These are phyloP conservation scores for Yarrowia galli DNA, from an alignment of 1,139 yeast genomes.

Conservation along the genomic window DNA sequence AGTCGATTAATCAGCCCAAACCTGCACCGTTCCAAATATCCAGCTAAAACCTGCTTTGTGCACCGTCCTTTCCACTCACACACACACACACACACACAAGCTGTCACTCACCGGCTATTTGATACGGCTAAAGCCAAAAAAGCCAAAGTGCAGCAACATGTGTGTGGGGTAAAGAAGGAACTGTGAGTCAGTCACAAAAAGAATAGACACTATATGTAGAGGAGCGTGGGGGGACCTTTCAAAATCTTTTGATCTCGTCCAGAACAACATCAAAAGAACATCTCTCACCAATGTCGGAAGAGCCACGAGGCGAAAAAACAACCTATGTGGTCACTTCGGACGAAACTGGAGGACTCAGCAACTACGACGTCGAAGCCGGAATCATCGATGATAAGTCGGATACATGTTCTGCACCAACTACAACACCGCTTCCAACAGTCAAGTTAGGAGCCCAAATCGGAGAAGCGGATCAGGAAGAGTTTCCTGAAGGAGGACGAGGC, in stretches of 20 bases:
- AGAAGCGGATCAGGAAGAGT: constrained; percentile 45
- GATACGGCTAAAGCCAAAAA: constrained; percentile 17
- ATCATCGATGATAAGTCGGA: constrained; percentile 16
- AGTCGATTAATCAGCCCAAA: not conserved
- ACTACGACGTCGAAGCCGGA: constrained; percentile 4
- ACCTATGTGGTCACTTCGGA: not conserved
- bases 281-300: not conserved
- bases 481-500: constrained; percentile 48
- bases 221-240: not conserved
- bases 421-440: constrained; percentile 3
- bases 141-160: constrained; percentile 5
- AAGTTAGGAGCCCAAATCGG: constrained; percentile 40
- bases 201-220: not conserved
- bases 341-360: not conserved
- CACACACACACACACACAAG: too few species aligned
- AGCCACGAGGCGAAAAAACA: constrained; percentile 5
- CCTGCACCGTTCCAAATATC: not conserved
- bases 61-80: not conserved
- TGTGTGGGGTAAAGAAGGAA: constrained; percentile 14
- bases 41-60: constrained; percentile 25
- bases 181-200: not conserved
- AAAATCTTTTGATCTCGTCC: not conserved
- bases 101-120: not conserved
- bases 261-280: not conserved
- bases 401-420: constrained; percentile 5